phyloP scores from a whole-genome alignment of 805 yeast genomes.

The Tetrapisispora namnaoensis region DNA sequence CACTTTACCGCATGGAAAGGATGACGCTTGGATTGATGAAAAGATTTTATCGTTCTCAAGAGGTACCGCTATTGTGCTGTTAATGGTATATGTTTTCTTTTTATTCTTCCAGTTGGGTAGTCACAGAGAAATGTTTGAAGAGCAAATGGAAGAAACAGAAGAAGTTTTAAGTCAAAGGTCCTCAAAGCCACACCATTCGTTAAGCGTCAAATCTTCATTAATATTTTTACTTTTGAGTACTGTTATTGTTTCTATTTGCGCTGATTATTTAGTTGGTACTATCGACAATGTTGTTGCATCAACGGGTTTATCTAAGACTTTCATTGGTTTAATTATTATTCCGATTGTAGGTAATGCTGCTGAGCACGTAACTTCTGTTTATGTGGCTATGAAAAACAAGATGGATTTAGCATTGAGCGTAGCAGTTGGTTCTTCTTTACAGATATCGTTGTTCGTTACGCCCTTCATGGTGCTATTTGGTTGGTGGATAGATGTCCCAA shows the following conservation, averaged over 20 bases:
- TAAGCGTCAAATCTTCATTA: constrained; percentile 48
- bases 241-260: constrained; percentile 74
- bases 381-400: constrained; percentile 90
- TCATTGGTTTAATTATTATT: constrained; percentile 84
- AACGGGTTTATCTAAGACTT: constrained; percentile 86
- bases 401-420: constrained; percentile 97
- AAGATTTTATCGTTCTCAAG: constrained; percentile 68
- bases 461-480: constrained; percentile 92
- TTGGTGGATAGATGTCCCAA: constrained; percentile 86
- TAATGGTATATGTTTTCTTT: constrained; percentile 68
- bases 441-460: constrained; percentile 89
- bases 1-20: constrained; percentile 42
- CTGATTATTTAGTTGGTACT: constrained; percentile 88
- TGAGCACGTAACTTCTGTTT: constrained; percentile 93
- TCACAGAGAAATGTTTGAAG: constrained; percentile 68
- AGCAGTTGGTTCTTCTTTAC: constrained; percentile 92
- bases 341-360: constrained; percentile 99
- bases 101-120: constrained; percentile 82
- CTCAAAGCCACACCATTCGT: constrained; percentile 21
- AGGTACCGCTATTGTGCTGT: constrained; percentile 72
- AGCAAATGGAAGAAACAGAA: constrained; percentile 34
- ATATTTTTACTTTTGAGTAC: constrained; percentile 53
- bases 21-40: constrained; percentile 27
- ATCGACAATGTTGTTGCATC: constrained; percentile 80
- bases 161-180: constrained; percentile 22